phyloP scores from a whole-genome alignment of 23 red algal species.

The Pyropia haitanensis region DNA sequence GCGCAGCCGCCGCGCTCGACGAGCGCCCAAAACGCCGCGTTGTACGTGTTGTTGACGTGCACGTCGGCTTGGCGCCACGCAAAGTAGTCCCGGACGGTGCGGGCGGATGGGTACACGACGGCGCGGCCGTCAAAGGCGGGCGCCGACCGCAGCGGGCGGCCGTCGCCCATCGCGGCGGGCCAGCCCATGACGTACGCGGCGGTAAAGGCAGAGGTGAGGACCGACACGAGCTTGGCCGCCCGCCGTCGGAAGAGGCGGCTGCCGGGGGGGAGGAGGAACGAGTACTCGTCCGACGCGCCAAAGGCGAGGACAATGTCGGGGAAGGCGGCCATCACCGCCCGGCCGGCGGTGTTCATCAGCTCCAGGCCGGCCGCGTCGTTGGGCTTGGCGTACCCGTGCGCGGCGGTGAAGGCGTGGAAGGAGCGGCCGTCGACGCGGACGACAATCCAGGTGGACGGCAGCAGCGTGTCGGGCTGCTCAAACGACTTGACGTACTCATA shows the following conservation, averaged over 20 bases:
- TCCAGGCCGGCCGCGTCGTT: constrained; percentile 56
- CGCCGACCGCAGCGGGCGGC: constrained; percentile 10
- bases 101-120: constrained; percentile 56
- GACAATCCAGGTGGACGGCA: constrained; percentile 70
- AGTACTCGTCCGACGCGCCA: constrained; percentile 83
- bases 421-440: constrained; percentile 87
- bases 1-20: constrained; percentile 39
- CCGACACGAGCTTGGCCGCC: constrained; percentile 67
- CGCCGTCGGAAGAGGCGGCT: constrained; percentile 57
- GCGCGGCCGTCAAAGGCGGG: constrained; percentile 79
- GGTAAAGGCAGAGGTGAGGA: constrained; percentile 55
- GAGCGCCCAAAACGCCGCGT: constrained; percentile 81
- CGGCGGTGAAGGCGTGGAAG: constrained; percentile 62
- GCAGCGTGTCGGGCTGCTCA: constrained; percentile 54
- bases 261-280: constrained; percentile 55
- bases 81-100: constrained; percentile 68
- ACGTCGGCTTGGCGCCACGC: constrained; percentile 81
- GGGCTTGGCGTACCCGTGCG: constrained; percentile 56
- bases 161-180: constrained; percentile 36
- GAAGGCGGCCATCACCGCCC: constrained; percentile 39
- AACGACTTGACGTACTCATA: constrained; percentile 92
- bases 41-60: constrained; percentile 89
- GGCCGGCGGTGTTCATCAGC: constrained; percentile 46
- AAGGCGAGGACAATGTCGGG: constrained; percentile 53
- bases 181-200: constrained; percentile 54